Base-by-base conservation (phyloP, 495 filamentous ascomycete species). In the Penicillium longicatenatum region DNA sequence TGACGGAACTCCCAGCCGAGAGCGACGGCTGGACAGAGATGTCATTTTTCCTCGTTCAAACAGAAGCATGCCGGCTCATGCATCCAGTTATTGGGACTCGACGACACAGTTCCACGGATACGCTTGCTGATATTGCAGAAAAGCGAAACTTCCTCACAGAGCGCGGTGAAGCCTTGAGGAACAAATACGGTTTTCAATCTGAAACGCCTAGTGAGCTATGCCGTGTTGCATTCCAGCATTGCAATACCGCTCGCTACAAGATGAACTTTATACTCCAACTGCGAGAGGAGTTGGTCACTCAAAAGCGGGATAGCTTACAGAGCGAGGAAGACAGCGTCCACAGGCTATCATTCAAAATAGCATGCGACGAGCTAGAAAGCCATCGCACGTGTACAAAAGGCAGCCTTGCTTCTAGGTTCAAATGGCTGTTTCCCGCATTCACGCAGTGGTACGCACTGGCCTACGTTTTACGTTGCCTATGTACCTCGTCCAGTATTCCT, bases 1-100 rank as follows among this genome's bases (percentile, higher is more conserved):
- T 61, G 52, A 46, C 30, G 3, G 30, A 52, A 14, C 9, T 76
- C 75, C 55, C 71, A 84, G 0, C 69, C 69, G 73, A 81, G 20
- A 75, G 84, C 5, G 57, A 58, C 1, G 85, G 83, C 10, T 78
- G 79, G 4, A 90, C 88, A 14, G 88, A 91, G 41, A 90, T 91
- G 85, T 85, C 87, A 2, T 89, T 92, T 5, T 84, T 77, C 56
- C 82, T 87, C 55, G 79, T 86, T 19, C 55, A 62, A 16, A 61
- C 58, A 30, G 55, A 51, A 14, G 48, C 62, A 29, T 52, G 63
- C 80, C 74, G 61, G 50, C 39, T 65, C 24, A 30, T 53, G 30
- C 55, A 50, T 21, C 48, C 48, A 21, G 30, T 35, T 35, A 37
- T 51, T n/a, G 55, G 44, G 8, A 44, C 47, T 41, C 59, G 44